Base-by-base conservation (phyloP, 1,139 yeast genomes). In the Suhomyces bokatorum region DNA sequence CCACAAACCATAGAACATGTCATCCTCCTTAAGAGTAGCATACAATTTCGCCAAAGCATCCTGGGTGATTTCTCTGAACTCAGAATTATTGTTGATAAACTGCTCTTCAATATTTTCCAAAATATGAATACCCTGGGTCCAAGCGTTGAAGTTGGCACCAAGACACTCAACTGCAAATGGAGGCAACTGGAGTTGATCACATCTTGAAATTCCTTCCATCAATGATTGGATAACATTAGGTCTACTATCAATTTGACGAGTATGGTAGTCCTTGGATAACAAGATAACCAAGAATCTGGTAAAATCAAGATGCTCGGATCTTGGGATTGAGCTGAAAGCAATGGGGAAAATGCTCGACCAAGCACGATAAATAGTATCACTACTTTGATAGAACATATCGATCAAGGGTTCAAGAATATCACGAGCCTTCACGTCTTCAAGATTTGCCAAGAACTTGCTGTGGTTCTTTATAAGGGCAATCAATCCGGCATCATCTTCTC, bases 1-100 rank as follows among this genome's bases (percentile, higher is more conserved):
- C 99, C 99, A 95, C 50, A 90, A 74, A 4, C 99, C 99, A 61
- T 95, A 93, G 60, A 93, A 95, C 93, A 91, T 87, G 58, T 95
- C 99, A 46, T 88, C 95, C 60, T 95, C 99, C 57, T 89, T 95
- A 47, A 95, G 68, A 2, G 87, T 81, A 2, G 97, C 87, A 59
- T 91, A 93, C 63, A 91, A 71, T 64, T 93, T 97, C 24, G 91
- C 82, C 44, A 93, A 69, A 0, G 99, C 97, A 68, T 95, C 99
- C 53, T 87, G 84, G 39, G 90, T 89, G 7, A 90, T 85, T 50
- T 91, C 98, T 30, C 85, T 77, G 8, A 93, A 88, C 49, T 85
- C 87, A 6, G 82, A 75, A 50, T 82, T 84, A 24, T 87, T 93
- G 44, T 80, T 77, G 32, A 80, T 72, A 0, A 90, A 83, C 32